Evolutionary conservation across 257 asterid genomes (phyloP), one percentile per base, ranked within the genome.

Genomic region (Capsicum pubescens): DNA sequence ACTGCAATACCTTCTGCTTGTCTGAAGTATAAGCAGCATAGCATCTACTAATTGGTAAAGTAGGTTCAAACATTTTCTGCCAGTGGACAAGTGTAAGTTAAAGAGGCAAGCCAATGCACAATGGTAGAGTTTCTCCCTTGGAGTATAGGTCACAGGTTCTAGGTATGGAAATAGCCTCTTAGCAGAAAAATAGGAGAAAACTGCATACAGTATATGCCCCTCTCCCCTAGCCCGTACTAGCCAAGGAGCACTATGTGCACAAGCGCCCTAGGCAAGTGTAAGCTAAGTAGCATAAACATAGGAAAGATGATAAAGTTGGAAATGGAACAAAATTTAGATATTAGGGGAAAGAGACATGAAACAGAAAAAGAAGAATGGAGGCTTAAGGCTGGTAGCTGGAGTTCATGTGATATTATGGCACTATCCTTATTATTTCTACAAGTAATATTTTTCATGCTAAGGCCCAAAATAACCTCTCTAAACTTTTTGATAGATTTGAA

Each of bases 21-120:
- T 52, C 48, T 52, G 64, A 77, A 77, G 46, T 77, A 54, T 54
- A 77, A 77, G 50, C 64, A 77, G 64, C 81, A 77, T 77, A 15
- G 48, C 5, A 26, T 14, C 48, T 77, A 54, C 81, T 50, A 50
- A 74, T 5, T 77, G 64, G 64, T 54, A 77, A 77, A 54, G 26
- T 77, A 54, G 50, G 50, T 26, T 55, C 63, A 52, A 26, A 76
- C 63, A 76, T 26, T 21, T 50, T 21, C 59, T 50, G 61, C 60
- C 44, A 50, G 81, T 21, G 13, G 81, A 44, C 61, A 74, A 74
- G 46, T 50, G 46, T 14, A 50, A 50, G 60, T 46, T 48, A 74
- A 50, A 50, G 16, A 21, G 42, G 44, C 14, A 74, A 15, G 60
- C 81, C 46, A 12, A 13, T 2, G 21, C 61, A 48, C 46, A 74